Evolutionary conservation across 2,329 filamentous ascomycete species (phyloP).

Genomic region (Aureobasidium sp.): DNA sequence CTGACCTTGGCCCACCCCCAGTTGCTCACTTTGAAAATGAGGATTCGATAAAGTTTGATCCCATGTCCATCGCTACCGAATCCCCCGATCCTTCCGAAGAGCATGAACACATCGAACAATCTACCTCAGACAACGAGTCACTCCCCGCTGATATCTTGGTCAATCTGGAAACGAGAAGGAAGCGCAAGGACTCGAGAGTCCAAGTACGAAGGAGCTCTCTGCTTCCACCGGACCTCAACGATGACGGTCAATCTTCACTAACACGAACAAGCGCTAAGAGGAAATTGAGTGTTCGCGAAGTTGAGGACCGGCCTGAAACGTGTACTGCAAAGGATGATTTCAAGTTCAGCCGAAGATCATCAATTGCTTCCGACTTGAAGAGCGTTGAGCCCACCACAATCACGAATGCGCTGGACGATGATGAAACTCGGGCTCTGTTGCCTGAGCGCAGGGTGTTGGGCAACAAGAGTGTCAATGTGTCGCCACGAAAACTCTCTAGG

Average conservation of each 20-base stretch:
- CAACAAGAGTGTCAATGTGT: slow-evolving; percentile 36
- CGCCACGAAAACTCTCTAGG: slow-evolving; percentile 24
- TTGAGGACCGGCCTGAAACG: slow-evolving; percentile 33
- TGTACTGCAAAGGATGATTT: slow-evolving; percentile 36
- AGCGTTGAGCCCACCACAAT: background rate
- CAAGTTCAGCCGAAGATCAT: slow-evolving; percentile 37
- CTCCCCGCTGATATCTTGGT: slow-evolving; percentile 34
- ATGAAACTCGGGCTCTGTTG: slow-evolving; percentile 4
- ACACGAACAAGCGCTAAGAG: slow-evolving; percentile 48
- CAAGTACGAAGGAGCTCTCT: slow-evolving; percentile 37
- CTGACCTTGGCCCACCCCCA: slow-evolving; percentile 58
- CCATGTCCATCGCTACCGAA: slow-evolving; percentile 16
- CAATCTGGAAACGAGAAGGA: slow-evolving; percentile 48
- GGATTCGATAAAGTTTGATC: slow-evolving; percentile 42
- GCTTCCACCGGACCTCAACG: slow-evolving; percentile 33
- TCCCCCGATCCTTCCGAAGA: background rate
- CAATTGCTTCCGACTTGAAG: slow-evolving; percentile 5
- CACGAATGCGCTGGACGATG: background rate
- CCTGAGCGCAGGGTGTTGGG: slow-evolving; percentile 36
- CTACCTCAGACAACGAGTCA: slow-evolving; percentile 28
- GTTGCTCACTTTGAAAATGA: slow-evolving; percentile 46
- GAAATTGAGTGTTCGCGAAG: slow-evolving; percentile 50
- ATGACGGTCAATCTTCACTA: slow-evolving; percentile 26
- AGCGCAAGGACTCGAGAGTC: slow-evolving; percentile 44
- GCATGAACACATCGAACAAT: slow-evolving; percentile 20